Evolutionary conservation across 2,329 filamentous ascomycete species (phyloP).

Genomic region (Phoma sp.): DNA sequence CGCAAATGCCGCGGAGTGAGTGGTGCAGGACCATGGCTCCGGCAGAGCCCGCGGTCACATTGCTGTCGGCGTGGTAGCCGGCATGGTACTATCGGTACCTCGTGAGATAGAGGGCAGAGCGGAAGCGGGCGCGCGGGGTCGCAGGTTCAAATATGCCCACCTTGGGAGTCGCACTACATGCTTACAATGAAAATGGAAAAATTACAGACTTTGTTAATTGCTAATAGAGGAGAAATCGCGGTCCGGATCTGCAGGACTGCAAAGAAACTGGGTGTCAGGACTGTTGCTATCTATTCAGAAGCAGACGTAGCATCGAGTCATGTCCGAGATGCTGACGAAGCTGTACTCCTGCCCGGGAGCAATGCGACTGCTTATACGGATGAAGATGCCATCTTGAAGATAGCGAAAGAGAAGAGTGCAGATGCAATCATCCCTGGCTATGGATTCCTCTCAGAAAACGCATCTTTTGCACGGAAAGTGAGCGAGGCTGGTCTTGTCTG

Average conservation of each 20-base stretch:
- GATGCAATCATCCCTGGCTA: conserved; percentile 71
- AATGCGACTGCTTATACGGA: conserved; percentile 59
- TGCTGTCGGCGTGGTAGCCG: conserved; percentile 1
- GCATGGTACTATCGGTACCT: background rate
- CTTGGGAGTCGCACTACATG: background rate
- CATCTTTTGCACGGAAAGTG: conserved; percentile 63
- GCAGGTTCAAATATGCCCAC: background rate
- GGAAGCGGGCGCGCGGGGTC: conserved; percentile 14
- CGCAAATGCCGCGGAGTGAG: background rate
- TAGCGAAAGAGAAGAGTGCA: conserved; percentile 57
- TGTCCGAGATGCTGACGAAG: conserved; percentile 60
- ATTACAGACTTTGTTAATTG: conserved; percentile 61
- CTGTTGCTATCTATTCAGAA: conserved; percentile 64
- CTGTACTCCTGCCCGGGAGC: conserved; percentile 56
- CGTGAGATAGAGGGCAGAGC: conserved; percentile 2
- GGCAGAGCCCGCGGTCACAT: background rate
- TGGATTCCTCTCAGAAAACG: conserved; percentile 70
- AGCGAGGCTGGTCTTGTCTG: conserved; percentile 62
- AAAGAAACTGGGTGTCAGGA: conserved; percentile 56
- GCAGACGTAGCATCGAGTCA: conserved; percentile 60
- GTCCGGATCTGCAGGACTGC: conserved; percentile 59
- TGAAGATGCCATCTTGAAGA: conserved; percentile 54
- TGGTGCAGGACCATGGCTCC: background rate
- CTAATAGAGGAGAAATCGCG: conserved; percentile 66
- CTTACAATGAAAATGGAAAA: conserved; percentile 45